phyloP scores from a whole-genome alignment of 2,329 filamentous ascomycete genomes.

The Westerdykella sp. region DNA sequence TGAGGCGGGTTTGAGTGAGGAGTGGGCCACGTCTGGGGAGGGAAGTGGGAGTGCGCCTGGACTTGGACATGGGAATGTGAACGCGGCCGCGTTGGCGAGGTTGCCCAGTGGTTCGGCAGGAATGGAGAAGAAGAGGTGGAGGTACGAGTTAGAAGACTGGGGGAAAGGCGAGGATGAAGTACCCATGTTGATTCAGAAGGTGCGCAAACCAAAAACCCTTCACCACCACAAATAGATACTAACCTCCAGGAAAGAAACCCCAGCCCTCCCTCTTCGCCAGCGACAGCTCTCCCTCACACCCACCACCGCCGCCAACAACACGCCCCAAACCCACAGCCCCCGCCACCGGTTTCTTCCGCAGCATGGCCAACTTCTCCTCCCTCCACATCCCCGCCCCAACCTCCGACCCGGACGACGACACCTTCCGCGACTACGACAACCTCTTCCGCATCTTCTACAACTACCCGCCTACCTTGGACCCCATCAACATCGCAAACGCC shows the following conservation, averaged over 20 bases:
- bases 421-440: conserved; percentile 90
- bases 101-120: conserved; percentile 36
- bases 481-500: conserved; percentile 81
- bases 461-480: conserved; percentile 73
- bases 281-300: conserved; percentile 19
- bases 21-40: conserved; percentile 57
- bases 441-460: conserved; percentile 96
- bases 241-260: conserved; percentile 15
- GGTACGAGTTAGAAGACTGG: conserved; percentile 83
- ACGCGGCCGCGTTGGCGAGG: conserved; percentile 33
- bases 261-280: conserved; percentile 54
- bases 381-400: conserved; percentile 43
- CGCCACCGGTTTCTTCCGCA: conserved; percentile 72
- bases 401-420: conserved; percentile 60
- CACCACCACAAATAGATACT: background rate
- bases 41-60: conserved; percentile 8
- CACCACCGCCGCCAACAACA: conserved; percentile 46
- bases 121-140: conserved; percentile 61
- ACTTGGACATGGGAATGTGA: conserved; percentile 13
- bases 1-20: conserved; percentile 72
- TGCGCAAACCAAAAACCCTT: conserved; percentile 28
- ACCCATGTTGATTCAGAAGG: conserved; percentile 82
- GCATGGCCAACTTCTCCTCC: conserved; percentile 71
- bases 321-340: conserved; percentile 60
- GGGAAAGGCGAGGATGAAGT: conserved; percentile 64